Base-by-base conservation (phyloP, 352 stramenopile genomes). In the Globisporangium okanoganense region DNA sequence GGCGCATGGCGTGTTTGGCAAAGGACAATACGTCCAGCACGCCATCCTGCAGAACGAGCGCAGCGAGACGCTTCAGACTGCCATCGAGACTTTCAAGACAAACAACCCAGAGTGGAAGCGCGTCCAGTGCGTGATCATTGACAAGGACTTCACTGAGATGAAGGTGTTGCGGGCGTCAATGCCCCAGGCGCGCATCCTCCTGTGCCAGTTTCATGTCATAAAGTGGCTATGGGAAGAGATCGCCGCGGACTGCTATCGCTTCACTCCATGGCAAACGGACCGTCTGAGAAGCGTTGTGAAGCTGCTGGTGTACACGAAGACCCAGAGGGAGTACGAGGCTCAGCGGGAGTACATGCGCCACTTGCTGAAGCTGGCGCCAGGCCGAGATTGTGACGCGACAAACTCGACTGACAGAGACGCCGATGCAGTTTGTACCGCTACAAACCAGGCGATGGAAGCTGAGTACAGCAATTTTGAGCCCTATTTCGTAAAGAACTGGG, bases 141-240 rank as follows among this genome's bases (percentile, higher is more conserved):
- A 73, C 36, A 71, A 77, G 36, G 66, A 73, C n/a, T 75, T 79
- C 50, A 67, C 53, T 0, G 65, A 75, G 35, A 64, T 65, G 1
- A 24, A 2, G 0, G 47, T 61, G 18, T 40, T 72, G 6, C 58
- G 61, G 13, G 16, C 18, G 5, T 18, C 10, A 1, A 67, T 78
- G 41, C 64, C 64, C 0, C n/a, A 20, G 56, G 64, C 41, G 0
- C 48, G 22, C 0, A n/a, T 75, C 2, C 33, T 76, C 0, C 20
- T 79, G 0, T 75, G 61, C 35, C 58, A 76, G 24, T 76, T 73
- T 29, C 68, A 72, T 22, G 65, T 69, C 0, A 45, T 74, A 0
- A 72, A 71, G 35, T 69, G 58, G 14, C 41, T 72, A n/a, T 45
- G 48, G 13, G 45, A 66, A 22, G 58, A 65, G 18, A 54, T 76